A percentile compares a stretch with the other conserved stretches of the same genome.
phyloP scores from a whole-genome alignment of 371 early-diverging fungal species.

The Conidiobolus incongruus region DNA sequence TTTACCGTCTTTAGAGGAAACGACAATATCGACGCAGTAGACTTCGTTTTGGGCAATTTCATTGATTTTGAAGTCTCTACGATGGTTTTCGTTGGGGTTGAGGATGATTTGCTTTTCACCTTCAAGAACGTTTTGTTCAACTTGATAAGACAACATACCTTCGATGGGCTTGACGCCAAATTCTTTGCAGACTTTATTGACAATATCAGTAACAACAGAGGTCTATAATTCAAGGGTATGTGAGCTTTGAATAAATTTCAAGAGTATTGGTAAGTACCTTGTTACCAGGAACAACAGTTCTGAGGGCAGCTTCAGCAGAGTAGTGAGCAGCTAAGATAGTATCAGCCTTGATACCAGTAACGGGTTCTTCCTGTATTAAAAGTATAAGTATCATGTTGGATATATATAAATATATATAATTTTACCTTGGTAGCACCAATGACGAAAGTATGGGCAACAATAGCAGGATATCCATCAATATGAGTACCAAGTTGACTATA shows the following conservation, averaged over 20 bases:
- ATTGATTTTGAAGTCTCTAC: constrained; percentile 38
- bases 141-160: constrained; percentile 76
- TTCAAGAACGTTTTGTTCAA: constrained; percentile 65
- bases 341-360: constrained; percentile 74
- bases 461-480: constrained; percentile 80
- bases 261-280: constrained; percentile 14
- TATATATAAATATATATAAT: no score
- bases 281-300: constrained; percentile 74
- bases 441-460: constrained; percentile 72
- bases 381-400: no score
- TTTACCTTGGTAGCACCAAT: constrained; percentile 45
- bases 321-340: constrained; percentile 71
- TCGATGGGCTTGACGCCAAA: constrained; percentile 77
- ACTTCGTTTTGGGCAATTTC: constrained; percentile 75
- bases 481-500: constrained; percentile 75
- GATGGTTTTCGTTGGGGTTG: constrained; percentile 62
- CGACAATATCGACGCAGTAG: constrained; percentile 60
- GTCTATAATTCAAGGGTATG: constrained; percentile 15
- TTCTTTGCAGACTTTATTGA: constrained; percentile 53
- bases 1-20: constrained; percentile 79
- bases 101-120: constrained; percentile 81
- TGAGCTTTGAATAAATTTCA: no score
- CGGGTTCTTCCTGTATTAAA: constrained; percentile 28
- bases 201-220: constrained; percentile 56
- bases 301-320: constrained; percentile 57